phyloP scores from a whole-genome alignment of 2,329 filamentous ascomycete genomes.

The Diplocarpon rosae region DNA sequence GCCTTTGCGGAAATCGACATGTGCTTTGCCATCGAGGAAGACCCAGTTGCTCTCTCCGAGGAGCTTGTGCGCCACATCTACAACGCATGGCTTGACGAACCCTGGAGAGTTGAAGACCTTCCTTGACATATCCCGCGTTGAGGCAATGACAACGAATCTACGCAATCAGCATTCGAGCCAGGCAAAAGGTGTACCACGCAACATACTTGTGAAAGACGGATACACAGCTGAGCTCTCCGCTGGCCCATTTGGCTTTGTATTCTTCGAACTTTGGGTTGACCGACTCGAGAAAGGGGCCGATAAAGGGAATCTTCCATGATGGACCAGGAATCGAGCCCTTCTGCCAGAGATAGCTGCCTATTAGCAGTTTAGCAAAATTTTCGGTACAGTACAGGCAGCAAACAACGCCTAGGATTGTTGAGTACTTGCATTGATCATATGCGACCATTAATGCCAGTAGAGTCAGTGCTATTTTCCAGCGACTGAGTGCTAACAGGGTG shows the following conservation, averaged over 20 bases:
- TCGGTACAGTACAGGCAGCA: not conserved
- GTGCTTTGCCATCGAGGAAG: conserved; percentile 87
- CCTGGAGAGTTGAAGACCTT: conserved; percentile 92
- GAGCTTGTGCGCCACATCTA: conserved; percentile 88
- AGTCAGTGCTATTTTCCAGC: too few relatives aligned
- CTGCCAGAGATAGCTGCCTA: conserved; percentile 63
- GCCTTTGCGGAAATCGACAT: conserved; percentile 95
- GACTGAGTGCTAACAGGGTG: not conserved
- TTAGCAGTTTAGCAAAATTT: conserved; percentile 4
- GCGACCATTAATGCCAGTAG: conserved; percentile 35
- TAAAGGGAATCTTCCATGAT: conserved; percentile 68
- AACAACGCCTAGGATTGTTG: too few relatives aligned
- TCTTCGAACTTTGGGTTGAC: conserved; percentile 84
- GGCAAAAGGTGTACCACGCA: not conserved
- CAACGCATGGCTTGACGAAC: conserved; percentile 92
- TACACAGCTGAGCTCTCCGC: conserved; percentile 86
- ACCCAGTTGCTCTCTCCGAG: conserved; percentile 92
- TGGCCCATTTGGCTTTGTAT: conserved; percentile 88
- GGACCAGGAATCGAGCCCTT: conserved; percentile 71
- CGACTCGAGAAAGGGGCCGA: conserved; percentile 91
- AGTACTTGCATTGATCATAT: conserved; percentile 76
- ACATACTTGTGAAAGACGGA: conserved; percentile 97
- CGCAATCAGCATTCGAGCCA: not conserved
- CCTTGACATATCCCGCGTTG: conserved; percentile 85
- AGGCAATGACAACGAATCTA: conserved; percentile 95